These are phyloP conservation scores for Teratosphaeria epicoccoides DNA, from an alignment of 2,329 filamentous ascomycete genomes.

Conservation along the genomic window DNA sequence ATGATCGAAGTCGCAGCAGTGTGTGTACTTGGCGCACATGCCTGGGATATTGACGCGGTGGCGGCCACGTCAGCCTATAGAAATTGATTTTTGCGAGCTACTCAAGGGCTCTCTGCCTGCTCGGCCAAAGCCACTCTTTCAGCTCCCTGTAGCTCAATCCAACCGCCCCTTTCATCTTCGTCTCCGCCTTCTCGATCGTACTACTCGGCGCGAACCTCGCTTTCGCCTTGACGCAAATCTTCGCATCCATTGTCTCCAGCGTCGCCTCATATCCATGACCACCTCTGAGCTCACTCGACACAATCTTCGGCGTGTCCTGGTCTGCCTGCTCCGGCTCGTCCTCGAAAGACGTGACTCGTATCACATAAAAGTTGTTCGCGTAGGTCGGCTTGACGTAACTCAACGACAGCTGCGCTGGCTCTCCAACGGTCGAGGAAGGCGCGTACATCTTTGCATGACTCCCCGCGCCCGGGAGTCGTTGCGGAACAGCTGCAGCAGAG, in stretches of 20 bases:
- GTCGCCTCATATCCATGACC: conserved; percentile 41
- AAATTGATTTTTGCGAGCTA: too few relatives aligned
- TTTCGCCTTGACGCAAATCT: conserved; percentile 46
- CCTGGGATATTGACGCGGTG: too few relatives aligned
- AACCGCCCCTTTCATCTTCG: conserved; percentile 8
- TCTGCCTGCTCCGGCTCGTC: conserved; percentile 6
- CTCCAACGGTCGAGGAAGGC: conserved; percentile 9
- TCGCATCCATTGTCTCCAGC: conserved; percentile 46
- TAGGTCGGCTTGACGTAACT: conserved; percentile 52
- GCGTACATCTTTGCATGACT: conserved; percentile 23
- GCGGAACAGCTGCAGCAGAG: conserved; percentile 18
- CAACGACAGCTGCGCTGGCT: conserved; percentile 36
- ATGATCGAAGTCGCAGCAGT: too few relatives aligned
- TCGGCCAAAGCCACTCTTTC: conserved; percentile 26
- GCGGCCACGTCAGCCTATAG: too few relatives aligned
- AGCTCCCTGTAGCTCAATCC: conserved; percentile 19
- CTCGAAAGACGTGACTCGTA: conserved; percentile 37
- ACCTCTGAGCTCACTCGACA: conserved; percentile 26
- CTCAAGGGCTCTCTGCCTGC: conserved; percentile 18
- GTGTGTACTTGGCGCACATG: too few relatives aligned
- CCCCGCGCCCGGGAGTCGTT: conserved; percentile 22
- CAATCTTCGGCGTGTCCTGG: conserved; percentile 14
- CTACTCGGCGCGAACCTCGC: conserved; percentile 18
- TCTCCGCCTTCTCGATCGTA: conserved; percentile 12
- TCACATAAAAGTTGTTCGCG: conserved; percentile 53